Percentiles rank a stretch among this genome's conserved stretches.
Conservation (phyloP, 768 basidiomycete species). For the Suillus ampliporus region DNA sequence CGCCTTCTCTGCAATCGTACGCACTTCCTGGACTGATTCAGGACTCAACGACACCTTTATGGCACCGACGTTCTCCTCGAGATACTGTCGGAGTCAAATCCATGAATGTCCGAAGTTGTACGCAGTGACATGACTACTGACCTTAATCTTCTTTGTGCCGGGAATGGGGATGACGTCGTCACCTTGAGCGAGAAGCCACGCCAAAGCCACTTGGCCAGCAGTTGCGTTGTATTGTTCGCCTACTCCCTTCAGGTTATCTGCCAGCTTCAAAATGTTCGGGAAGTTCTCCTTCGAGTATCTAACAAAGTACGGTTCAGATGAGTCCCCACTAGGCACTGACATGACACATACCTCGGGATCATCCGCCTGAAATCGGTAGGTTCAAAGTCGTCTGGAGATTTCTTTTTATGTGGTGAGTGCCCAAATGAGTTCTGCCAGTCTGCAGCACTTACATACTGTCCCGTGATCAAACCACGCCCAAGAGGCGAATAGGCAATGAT, state of each 20-base stretch:
- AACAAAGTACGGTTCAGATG: constrained; percentile 32
- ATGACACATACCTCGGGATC: constrained; percentile 32
- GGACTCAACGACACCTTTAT: constrained; percentile 38
- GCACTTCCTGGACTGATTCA: constrained; percentile 44
- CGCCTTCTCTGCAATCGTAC: constrained; percentile 41
- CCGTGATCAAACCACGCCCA: constrained; percentile 57
- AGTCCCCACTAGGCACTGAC: constrained; percentile 33
- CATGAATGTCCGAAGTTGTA: not conserved
- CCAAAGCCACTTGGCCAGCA: constrained; percentile 46
- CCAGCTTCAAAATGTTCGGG: constrained; percentile 47
- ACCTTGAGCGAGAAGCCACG: constrained; percentile 47
- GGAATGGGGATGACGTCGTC: constrained; percentile 47
- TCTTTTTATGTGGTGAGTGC: constrained; percentile 20
- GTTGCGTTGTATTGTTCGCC: constrained; percentile 41
- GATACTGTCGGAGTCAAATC: constrained; percentile 35
- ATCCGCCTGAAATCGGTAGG: constrained; percentile 28
- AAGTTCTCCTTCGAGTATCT: constrained; percentile 49
- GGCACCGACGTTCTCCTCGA: constrained; percentile 51
- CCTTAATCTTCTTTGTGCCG: constrained; percentile 43
- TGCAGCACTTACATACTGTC: constrained; percentile 42
- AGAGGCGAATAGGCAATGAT: constrained; percentile 59
- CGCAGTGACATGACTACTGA: constrained; percentile 8
- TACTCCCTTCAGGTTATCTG: constrained; percentile 37
- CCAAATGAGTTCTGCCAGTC: constrained; percentile 3
- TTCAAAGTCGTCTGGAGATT: constrained; percentile 40